Evolutionary conservation across 371 early-diverging fungal species (phyloP).

Genomic region (Modicella reniformis): DNA sequence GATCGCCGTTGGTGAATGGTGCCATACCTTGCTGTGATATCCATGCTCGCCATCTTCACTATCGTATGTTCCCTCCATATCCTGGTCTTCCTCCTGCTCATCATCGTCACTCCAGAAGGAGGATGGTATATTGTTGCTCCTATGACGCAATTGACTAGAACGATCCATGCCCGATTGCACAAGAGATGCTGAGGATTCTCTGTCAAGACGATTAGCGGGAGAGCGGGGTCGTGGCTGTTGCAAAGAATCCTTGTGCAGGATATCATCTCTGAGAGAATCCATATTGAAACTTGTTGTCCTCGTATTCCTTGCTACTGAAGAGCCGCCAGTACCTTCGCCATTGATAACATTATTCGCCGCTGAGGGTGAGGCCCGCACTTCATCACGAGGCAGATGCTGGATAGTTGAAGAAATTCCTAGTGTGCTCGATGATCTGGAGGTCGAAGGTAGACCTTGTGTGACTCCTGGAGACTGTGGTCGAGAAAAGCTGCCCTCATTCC

Average conservation of each 20-base stretch:
- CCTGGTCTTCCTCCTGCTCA: constrained; percentile 5
- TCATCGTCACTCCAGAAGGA: constrained; percentile 30
- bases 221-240: constrained; percentile 1
- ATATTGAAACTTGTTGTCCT: constrained; percentile 28
- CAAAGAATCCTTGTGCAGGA: constrained; percentile 7
- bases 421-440: too few species aligned
- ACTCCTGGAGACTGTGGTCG: constrained; percentile 17
- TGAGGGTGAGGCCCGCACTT: neutral
- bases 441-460: neutral
- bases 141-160: constrained; percentile 6
- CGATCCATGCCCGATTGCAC: neutral
- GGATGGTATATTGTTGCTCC: neutral
- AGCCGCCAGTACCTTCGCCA: neutral
- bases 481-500: constrained; percentile 8
- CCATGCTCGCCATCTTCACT: neutral
- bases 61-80: neutral
- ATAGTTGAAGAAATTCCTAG: neutral
- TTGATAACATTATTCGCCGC: neutral
- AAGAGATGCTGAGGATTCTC: neutral
- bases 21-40: neutral
- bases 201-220: too few species aligned
- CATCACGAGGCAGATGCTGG: neutral
- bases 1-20: neutral
- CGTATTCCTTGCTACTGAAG: neutral
- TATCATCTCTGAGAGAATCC: constrained; percentile 13